Evolutionary conservation across 2,329 filamentous ascomycete species (phyloP).

Genomic region (Calonectria hawksworthii): DNA sequence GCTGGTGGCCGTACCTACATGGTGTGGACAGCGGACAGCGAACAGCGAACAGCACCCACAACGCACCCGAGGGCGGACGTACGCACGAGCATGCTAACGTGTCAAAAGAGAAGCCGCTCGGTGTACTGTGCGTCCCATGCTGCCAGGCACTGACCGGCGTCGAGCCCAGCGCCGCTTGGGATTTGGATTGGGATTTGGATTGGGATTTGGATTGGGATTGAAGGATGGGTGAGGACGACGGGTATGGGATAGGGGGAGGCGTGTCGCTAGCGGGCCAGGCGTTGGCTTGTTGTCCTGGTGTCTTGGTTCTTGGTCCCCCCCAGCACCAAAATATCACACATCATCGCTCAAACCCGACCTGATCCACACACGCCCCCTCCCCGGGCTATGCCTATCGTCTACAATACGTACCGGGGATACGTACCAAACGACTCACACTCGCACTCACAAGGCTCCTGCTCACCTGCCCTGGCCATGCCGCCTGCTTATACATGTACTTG

Average conservation of each 20-base stretch:
- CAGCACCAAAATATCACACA: slow-evolving; percentile 22
- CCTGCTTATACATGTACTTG: slow-evolving; percentile 43
- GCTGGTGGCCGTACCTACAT: slow-evolving; percentile 14
- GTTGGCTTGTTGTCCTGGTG: background rate
- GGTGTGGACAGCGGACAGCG: background rate
- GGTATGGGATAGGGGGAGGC: background rate
- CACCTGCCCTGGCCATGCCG: slow-evolving; percentile 40
- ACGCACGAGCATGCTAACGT: slow-evolving; percentile 1
- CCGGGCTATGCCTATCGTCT: slow-evolving; percentile 37
- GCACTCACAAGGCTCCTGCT: slow-evolving; percentile 41
- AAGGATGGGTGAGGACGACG: background rate
- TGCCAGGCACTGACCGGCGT: slow-evolving; percentile 3
- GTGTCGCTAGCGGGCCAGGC: background rate
- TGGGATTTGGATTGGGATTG: background rate
- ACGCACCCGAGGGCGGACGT: background rate
- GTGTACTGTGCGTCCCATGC: background rate
- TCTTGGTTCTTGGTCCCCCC: background rate
- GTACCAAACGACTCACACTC: slow-evolving; percentile 38
- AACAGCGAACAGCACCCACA: background rate
- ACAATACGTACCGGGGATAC: slow-evolving; percentile 33
- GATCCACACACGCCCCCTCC: slow-evolving; percentile 24
- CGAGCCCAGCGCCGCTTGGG: background rate
- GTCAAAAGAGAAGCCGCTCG: background rate
- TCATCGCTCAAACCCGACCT: slow-evolving; percentile 11
- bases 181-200: background rate